A percentile compares a stretch with the other conserved stretches of the same genome.
These are phyloP conservation scores for Microbotryum silenes-acaulis DNA, from an alignment of 1,284 basidiomycete genomes.

Conservation along the genomic window DNA sequence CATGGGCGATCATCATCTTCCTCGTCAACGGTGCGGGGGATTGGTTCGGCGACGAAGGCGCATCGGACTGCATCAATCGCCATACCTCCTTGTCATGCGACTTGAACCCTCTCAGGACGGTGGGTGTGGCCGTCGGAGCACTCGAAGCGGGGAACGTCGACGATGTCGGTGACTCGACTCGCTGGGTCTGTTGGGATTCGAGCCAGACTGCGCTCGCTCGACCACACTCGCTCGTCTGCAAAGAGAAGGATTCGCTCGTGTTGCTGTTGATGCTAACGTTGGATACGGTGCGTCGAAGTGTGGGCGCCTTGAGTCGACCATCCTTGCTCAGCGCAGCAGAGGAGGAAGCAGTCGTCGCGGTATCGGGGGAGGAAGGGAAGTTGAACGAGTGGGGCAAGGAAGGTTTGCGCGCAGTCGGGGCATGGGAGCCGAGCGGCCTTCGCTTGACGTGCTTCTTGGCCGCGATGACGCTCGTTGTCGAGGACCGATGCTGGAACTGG, in stretches of 20 bases:
- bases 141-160: too few species aligned
- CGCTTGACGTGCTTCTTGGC: slow-evolving; percentile 31
- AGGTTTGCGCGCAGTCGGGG: slow-evolving; percentile 28
- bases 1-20: slow-evolving; percentile 8
- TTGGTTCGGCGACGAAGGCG: slow-evolving; percentile 15
- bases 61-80: slow-evolving; percentile 27
- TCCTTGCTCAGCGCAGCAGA: not conserved
- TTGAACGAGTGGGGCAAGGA: slow-evolving; percentile 26
- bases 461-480: slow-evolving; percentile 25
- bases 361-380: slow-evolving; percentile 24
- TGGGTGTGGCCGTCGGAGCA: too few species aligned
- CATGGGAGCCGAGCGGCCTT: slow-evolving; percentile 29
- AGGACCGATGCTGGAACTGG: slow-evolving; percentile 15
- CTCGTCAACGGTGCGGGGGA: slow-evolving; percentile 16
- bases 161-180: too few species aligned
- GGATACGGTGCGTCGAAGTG: slow-evolving; percentile 4
- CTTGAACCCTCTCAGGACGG: slow-evolving; percentile 3
- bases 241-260: too few species aligned
- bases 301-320: not conserved
- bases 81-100: slow-evolving; percentile 13
- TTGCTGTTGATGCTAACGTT: slow-evolving; percentile 2
- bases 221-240: too few species aligned
- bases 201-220: too few species aligned
- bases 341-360: not conserved
- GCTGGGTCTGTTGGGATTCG: too few species aligned